Evolutionary conservation across 1,139 yeast species (phyloP).

Genomic region (Yamadazyma pseudoaaseri): DNA sequence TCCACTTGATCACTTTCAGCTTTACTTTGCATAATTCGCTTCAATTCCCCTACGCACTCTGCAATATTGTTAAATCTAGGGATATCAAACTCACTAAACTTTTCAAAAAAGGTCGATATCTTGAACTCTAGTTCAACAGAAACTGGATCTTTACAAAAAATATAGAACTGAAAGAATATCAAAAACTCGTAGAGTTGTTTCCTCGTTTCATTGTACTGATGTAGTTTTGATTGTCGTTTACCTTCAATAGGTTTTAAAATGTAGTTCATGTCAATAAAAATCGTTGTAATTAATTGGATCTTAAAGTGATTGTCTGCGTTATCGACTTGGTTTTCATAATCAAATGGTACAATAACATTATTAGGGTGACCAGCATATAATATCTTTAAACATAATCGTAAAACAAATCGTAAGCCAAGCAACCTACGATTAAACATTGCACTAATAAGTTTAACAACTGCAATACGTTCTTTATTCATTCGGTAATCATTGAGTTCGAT

Average conservation of each 20-base stretch:
- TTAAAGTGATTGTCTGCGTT: conserved; percentile 71
- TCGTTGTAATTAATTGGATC: conserved; percentile 47
- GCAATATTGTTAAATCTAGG: conserved; percentile 34
- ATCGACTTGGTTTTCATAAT: conserved; percentile 47
- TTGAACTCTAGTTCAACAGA: conserved; percentile 51
- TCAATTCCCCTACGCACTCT: conserved; percentile 42
- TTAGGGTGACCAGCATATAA: conserved; percentile 68
- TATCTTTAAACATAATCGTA: conserved; percentile 58
- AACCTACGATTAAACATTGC: conserved; percentile 53
- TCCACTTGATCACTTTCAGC: background rate
- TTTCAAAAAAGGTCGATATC: conserved; percentile 15
- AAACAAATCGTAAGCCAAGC: conserved; percentile 46
- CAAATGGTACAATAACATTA: conserved; percentile 56
- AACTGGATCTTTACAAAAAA: conserved; percentile 65
- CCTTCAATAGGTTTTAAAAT: too few relatives aligned
- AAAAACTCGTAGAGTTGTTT: conserved; percentile 45
- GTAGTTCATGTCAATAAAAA: conserved; percentile 5
- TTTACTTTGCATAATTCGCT: conserved; percentile 11
- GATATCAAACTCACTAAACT: conserved; percentile 18
- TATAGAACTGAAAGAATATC: conserved; percentile 71
- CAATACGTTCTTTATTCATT: conserved; percentile 58
- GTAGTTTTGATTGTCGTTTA: background rate
- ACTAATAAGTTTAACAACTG: conserved; percentile 60
- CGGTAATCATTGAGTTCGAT: conserved; percentile 65
- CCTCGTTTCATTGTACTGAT: conserved; percentile 11